Conservation (phyloP, 345 rosid genomes). For the Viola odorata region DNA sequence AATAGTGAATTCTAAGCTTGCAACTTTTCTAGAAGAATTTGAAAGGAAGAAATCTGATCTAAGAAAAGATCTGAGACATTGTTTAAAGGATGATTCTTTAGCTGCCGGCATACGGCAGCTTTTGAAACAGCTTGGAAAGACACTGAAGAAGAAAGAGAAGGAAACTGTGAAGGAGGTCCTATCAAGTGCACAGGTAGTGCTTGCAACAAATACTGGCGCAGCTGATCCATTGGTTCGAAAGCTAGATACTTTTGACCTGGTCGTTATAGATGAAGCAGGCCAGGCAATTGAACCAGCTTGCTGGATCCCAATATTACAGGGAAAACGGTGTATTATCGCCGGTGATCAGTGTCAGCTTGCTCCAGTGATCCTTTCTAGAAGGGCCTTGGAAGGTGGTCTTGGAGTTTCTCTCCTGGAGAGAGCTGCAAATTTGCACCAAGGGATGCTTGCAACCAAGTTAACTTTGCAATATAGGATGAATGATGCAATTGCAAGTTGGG, state of each 20-base stretch:
- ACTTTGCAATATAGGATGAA: constrained; percentile 92
- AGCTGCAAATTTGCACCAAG: constrained; percentile 70
- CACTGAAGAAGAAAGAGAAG: constrained; percentile 80
- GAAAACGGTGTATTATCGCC: constrained; percentile 80
- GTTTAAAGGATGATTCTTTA: constrained; percentile 84
- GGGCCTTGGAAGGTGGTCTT: constrained; percentile 85
- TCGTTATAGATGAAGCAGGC: constrained; percentile 93
- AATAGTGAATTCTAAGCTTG: constrained; percentile 72
- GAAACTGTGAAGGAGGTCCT: constrained; percentile 78
- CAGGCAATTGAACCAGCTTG: constrained; percentile 96
- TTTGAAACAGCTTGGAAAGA: constrained; percentile 83
- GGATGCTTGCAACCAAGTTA: constrained; percentile 60
- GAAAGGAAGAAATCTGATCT: constrained; percentile 91
- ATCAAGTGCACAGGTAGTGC: constrained; percentile 81
- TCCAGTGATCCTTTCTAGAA: constrained; percentile 82
- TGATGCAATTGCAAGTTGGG: constrained; percentile 93
- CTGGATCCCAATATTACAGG: constrained; percentile 95
- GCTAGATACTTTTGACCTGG: constrained; percentile 76
- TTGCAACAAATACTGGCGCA: constrained; percentile 89
- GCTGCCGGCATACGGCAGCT: constrained; percentile 98
- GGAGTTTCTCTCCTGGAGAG: constrained; percentile 84
- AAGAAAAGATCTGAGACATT: constrained; percentile 69
- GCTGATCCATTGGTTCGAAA: constrained; percentile 84
- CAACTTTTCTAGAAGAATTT: constrained; percentile 50
- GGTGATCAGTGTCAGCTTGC: constrained; percentile 97